Evolutionary conservation across 345 rosid genomes (phyloP).

Genomic region (Hibiscus mutabilis): DNA sequence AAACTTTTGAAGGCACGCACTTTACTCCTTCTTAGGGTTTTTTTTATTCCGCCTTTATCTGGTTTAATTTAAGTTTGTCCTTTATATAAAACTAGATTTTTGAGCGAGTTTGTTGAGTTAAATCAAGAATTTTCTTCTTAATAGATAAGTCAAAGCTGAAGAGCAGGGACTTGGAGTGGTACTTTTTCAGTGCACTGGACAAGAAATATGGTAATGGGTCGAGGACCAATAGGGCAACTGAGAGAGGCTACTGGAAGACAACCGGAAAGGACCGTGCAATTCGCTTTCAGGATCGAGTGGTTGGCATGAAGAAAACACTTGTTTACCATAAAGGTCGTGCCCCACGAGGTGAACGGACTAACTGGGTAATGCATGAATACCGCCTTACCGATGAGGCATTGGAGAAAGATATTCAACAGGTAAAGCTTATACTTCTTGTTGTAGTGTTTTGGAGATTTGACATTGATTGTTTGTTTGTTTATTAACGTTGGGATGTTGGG

Average conservation of each 20-base stretch:
- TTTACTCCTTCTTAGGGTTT: not conserved
- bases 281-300: constrained; percentile 30
- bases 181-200: constrained; percentile 75
- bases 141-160: constrained; percentile 72
- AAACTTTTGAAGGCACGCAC: too few species aligned
- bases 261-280: constrained; percentile 87
- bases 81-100: not conserved
- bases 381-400: constrained; percentile 58
- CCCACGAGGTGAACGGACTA: constrained; percentile 71
- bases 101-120: not conserved
- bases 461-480: not conserved
- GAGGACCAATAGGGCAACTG: constrained; percentile 88
- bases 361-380: constrained; percentile 99
- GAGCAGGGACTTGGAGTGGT: constrained; percentile 92
- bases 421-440: constrained; percentile 30
- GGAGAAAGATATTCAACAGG: constrained; percentile 48
- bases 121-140: constrained; percentile 2
- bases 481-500: constrained; percentile 12
- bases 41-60: not conserved
- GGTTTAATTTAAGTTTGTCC: not conserved
- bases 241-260: constrained; percentile 93
- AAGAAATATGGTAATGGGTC: constrained; percentile 83
- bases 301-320: constrained; percentile 98
- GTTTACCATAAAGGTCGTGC: constrained; percentile 88
- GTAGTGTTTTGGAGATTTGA: not conserved